Conservation (phyloP, 495 filamentous ascomycete species). For the Penicillium flavigenum region DNA sequence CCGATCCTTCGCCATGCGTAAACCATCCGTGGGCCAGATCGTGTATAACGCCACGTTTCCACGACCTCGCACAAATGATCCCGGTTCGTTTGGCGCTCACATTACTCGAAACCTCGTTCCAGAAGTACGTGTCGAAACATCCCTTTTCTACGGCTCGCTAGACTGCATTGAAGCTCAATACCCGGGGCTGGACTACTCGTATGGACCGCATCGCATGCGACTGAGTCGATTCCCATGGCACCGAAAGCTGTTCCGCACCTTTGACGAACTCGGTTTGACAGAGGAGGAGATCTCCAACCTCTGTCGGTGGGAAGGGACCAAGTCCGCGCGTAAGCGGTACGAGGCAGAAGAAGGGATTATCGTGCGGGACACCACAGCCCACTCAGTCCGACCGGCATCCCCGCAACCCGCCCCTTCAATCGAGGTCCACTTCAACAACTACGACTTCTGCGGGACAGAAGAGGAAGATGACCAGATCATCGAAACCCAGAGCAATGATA, state of each 20-base stretch:
- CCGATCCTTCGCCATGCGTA: conserved; percentile 51
- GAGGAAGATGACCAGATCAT: conserved; percentile 31
- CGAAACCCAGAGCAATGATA: conserved; percentile 29
- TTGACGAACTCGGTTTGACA: conserved; percentile 77
- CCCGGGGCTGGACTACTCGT: conserved; percentile 83
- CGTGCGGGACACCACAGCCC: conserved; percentile 77
- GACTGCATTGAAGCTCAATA: conserved; percentile 87
- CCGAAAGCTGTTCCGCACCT: conserved; percentile 74
- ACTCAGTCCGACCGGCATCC: conserved; percentile 55
- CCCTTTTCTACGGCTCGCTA: conserved; percentile 79
- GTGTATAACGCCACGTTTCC: conserved; percentile 60
- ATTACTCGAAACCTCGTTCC: conserved; percentile 71
- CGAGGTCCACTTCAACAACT: conserved; percentile 35
- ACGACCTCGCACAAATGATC: conserved; percentile 54
- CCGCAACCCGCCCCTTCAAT: conserved; percentile 35
- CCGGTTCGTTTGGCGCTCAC: conserved; percentile 56
- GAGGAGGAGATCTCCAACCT: conserved; percentile 70
- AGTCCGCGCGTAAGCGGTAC: conserved; percentile 81
- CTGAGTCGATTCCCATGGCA: conserved; percentile 81
- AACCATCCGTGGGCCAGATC: conserved; percentile 53
- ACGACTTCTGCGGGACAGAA: conserved; percentile 32
- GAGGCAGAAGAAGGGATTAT: conserved; percentile 71
- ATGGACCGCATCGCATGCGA: conserved; percentile 77
- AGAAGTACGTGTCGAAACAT: conserved; percentile 83
- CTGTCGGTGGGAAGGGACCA: conserved; percentile 93